Percentiles rank a stretch among this genome's conserved stretches.
phyloP scores from a whole-genome alignment of 495 filamentous ascomycete genomes.

The Monascus purpureus region DNA sequence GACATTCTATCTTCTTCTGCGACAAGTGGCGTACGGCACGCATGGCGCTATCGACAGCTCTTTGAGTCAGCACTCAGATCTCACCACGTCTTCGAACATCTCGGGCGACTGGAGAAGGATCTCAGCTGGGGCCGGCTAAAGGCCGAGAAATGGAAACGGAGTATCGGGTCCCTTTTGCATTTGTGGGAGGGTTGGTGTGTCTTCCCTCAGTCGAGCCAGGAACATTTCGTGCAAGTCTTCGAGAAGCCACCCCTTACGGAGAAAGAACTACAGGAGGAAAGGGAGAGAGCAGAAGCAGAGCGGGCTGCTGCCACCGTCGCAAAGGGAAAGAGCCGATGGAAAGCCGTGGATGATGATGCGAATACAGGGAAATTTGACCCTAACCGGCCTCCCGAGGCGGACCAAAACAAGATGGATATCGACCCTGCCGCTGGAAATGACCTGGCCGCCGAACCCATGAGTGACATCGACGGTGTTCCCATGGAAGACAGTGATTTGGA shows the following conservation, averaged over 20 bases:
- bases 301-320: constrained; percentile 19
- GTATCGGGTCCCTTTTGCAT: constrained; percentile 53
- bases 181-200: constrained; percentile 87
- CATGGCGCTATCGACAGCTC: constrained; percentile 79
- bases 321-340: constrained; percentile 53
- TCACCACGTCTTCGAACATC: constrained; percentile 61
- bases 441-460: constrained; percentile 25
- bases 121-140: constrained; percentile 71
- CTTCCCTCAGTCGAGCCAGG: constrained; percentile 63
- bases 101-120: constrained; percentile 65
- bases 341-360: constrained; percentile 47
- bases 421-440: constrained; percentile 10
- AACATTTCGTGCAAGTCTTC: constrained; percentile 59
- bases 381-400: constrained; percentile 9
- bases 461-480: constrained; percentile 35
- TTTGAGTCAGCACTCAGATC: constrained; percentile 64
- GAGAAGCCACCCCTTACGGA: constrained; percentile 53
- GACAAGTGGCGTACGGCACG: constrained; percentile 69
- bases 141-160: constrained; percentile 83
- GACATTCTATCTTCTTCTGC: constrained; percentile 81
- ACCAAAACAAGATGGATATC: constrained; percentile 11
- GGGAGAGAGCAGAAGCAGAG: constrained; percentile 33
- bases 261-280: constrained; percentile 33
- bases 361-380: constrained; percentile 24
- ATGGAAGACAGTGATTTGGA: constrained; percentile 43